Percentiles rank a stretch among this genome's conserved stretches.
Conservation (phyloP, 352 stramenopile species). For the Globisporangium takayamanum region DNA sequence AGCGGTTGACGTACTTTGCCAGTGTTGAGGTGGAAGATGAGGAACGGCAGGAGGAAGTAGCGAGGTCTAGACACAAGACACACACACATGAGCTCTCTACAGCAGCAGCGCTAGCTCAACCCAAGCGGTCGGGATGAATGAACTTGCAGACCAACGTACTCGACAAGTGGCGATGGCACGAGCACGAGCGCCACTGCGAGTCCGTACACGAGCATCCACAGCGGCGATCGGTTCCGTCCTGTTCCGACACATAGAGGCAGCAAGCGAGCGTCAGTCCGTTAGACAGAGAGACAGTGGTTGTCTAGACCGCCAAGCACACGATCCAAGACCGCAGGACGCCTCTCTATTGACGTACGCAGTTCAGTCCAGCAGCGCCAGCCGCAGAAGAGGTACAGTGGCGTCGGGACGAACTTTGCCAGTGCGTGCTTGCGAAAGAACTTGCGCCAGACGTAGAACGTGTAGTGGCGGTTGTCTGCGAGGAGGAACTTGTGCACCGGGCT, state of each 20-base stretch:
- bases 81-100: neutral
- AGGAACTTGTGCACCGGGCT: constrained; percentile 88
- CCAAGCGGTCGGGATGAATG: too few species aligned
- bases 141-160: constrained; percentile 42
- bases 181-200: constrained; percentile 77
- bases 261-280: too few species aligned
- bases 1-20: constrained; percentile 32
- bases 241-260: neutral
- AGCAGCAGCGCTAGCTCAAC: neutral
- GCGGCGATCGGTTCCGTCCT: constrained; percentile 46
- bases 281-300: neutral
- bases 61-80: constrained; percentile 39
- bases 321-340: neutral
- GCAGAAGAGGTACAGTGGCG: constrained; percentile 51
- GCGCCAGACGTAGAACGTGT: constrained; percentile 90
- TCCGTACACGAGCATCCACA: constrained; percentile 75
- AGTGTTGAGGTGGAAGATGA: constrained; percentile 75
- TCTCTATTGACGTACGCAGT: constrained; percentile 37
- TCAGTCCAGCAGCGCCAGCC: constrained; percentile 61
- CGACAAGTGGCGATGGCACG: constrained; percentile 82
- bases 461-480: constrained; percentile 90
- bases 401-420: constrained; percentile 59
- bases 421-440: constrained; percentile 79
- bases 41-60: constrained; percentile 78
- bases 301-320: too few species aligned